These are phyloP conservation scores for Ascochyta clinopodiicola DNA, from an alignment of 2,329 filamentous ascomycete species.

Conservation along the genomic window DNA sequence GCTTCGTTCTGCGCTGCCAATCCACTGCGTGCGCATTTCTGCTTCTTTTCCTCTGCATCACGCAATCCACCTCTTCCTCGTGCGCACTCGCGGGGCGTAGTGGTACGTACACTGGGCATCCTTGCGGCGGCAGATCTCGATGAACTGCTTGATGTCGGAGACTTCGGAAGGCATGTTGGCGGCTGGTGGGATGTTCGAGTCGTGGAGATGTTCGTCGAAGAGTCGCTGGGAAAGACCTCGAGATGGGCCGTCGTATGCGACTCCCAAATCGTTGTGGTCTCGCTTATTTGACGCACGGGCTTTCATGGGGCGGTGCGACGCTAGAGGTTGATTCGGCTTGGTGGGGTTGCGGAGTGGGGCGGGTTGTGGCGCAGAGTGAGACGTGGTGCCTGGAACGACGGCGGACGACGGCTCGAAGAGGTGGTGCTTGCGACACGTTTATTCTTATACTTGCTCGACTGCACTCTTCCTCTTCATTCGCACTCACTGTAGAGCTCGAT, in stretches of 20 bases:
- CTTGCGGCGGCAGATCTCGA: conserved; percentile 99
- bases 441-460: neutral
- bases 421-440: conserved; percentile 9
- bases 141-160: conserved; percentile 99
- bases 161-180: conserved; percentile 98
- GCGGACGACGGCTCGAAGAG: neutral
- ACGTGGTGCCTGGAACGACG: conserved; percentile 3
- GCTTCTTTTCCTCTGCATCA: neutral
- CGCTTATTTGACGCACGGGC: conserved; percentile 44
- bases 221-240: conserved; percentile 23
- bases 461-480: neutral
- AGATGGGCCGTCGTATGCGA: neutral
- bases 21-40: neutral
- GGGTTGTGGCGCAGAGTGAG: conserved; percentile 26
- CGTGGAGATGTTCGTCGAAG: conserved; percentile 5
- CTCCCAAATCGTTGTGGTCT: conserved; percentile 43
- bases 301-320: conserved; percentile 28
- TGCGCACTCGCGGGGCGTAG: neutral
- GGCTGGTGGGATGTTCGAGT: conserved; percentile 47
- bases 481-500: neutral
- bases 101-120: conserved; percentile 93
- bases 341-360: conserved; percentile 25
- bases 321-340: conserved; percentile 27
- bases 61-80: neutral
- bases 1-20: too few species aligned